Percentiles rank a stretch among this genome's conserved stretches.
Conservation (phyloP, 2,329 filamentous ascomycete genomes). For the Fusarium keratoplasticum region DNA sequence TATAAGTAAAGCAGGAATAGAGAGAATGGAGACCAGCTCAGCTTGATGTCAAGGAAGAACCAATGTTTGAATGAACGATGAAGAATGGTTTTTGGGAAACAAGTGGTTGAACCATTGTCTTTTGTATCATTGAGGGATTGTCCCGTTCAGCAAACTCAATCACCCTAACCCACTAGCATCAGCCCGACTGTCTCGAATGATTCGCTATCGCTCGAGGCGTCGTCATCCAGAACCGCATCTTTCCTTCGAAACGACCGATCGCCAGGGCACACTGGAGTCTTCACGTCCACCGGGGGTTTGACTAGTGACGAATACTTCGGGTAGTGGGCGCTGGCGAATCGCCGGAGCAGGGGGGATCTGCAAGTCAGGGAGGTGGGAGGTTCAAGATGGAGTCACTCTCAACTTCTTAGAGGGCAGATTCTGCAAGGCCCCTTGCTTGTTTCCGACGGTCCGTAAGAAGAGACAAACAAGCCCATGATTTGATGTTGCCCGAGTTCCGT, state of each 20-base stretch:
- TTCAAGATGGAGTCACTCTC: neutral
- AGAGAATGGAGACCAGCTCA: neutral
- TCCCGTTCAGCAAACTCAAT: neutral
- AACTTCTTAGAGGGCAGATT: neutral
- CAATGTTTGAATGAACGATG: neutral
- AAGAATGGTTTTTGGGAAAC: neutral
- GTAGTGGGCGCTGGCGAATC: neutral
- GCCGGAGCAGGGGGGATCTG: conserved; percentile 14
- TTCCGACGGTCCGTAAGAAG: neutral
- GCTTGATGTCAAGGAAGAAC: neutral
- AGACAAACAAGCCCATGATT: neutral
- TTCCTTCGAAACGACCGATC: conserved; percentile 1
- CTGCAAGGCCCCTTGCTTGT: neutral
- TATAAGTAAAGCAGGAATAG: neutral
- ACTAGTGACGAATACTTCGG: conserved; percentile 2
- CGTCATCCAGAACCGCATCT: neutral
- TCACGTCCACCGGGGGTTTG: neutral
- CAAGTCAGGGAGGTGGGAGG: neutral
- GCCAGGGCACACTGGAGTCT: neutral
- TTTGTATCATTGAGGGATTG: neutral
- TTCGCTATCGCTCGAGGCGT: neutral
- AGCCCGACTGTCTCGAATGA: neutral
- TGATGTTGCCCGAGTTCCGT: neutral
- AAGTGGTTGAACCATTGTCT: neutral
- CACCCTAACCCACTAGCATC: neutral